A percentile compares a stretch with the other conserved stretches of the same genome.
These are phyloP conservation scores for Serendipita sp. DNA, from an alignment of 768 basidiomycete genomes.

Conservation along the genomic window DNA sequence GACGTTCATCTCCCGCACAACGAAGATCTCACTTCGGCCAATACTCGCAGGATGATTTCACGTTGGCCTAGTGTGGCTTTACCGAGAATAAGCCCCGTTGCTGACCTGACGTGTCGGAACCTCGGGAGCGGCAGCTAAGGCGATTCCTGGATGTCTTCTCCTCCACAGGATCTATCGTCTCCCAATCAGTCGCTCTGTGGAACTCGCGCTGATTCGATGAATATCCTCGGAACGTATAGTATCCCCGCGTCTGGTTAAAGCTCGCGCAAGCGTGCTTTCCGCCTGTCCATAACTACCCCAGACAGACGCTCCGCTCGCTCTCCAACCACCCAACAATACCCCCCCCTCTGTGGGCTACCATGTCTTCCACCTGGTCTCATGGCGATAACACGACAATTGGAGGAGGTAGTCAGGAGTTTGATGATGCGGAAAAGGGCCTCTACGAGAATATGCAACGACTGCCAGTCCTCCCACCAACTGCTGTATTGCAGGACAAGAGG, in stretches of 20 bases:
- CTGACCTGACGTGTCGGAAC: not conserved
- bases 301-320: not conserved
- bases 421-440: slow-evolving; percentile 4
- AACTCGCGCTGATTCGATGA: not conserved
- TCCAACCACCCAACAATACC: not conserved
- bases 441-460: slow-evolving; percentile 5
- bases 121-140: not conserved
- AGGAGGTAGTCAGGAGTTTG: not conserved
- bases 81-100: not conserved
- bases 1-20: not conserved
- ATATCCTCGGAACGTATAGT: slow-evolving; percentile 1
- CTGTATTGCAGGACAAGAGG: not conserved
- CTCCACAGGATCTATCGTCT: not conserved
- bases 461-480: not conserved
- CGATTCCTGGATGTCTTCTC: slow-evolving; percentile 1
- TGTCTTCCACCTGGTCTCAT: slow-evolving; percentile 2
- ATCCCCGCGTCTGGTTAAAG: slow-evolving; percentile 2
- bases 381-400: not conserved
- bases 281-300: not conserved
- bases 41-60: not conserved
- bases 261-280: not conserved
- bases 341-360: not conserved
- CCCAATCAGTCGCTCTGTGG: not conserved
- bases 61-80: not conserved
- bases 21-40: not conserved